These are phyloP conservation scores for Brettanomyces naardenensis DNA, from an alignment of 805 yeast genomes.

Conservation along the genomic window DNA sequence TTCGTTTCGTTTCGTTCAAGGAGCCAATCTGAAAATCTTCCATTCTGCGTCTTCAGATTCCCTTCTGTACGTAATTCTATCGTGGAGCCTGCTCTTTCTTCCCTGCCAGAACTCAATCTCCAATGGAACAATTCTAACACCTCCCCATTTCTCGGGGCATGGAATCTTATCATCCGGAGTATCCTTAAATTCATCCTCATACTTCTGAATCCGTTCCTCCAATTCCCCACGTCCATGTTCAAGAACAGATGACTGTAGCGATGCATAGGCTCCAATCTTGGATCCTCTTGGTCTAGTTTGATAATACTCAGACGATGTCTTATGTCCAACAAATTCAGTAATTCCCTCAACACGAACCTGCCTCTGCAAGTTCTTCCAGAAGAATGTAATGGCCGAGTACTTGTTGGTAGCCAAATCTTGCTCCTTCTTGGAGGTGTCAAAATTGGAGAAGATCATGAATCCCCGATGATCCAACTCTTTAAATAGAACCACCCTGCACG, in stretches of 20 bases:
- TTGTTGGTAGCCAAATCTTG: conserved; percentile 65
- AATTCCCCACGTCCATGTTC: conserved; percentile 48
- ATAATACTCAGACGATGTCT: conserved; percentile 71
- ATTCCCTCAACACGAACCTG: conserved; percentile 90
- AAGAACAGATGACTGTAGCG: conserved; percentile 72
- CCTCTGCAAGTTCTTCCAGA: conserved; percentile 87
- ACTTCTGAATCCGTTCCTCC: conserved; percentile 40
- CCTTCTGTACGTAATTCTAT: conserved; percentile 69
- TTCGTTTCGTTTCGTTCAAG: conserved; percentile 25
- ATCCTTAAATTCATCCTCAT: conserved; percentile 51
- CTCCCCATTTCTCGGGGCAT: conserved; percentile 96
- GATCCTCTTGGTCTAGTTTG: conserved; percentile 88
- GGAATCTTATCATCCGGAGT: conserved; percentile 55
- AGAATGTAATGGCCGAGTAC: conserved; percentile 76
- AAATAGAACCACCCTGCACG: conserved; percentile 75
- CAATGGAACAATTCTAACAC: conserved; percentile 76
- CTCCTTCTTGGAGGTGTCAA: conserved; percentile 82
- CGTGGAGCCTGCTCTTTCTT: conserved; percentile 81
- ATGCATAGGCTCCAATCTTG: conserved; percentile 94
- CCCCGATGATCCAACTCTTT: conserved; percentile 86
- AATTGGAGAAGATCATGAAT: conserved; percentile 82
- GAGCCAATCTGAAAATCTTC: conserved; percentile 66
- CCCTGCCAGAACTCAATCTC: conserved; percentile 99
- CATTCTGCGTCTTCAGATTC: conserved; percentile 42
- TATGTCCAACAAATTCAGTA: conserved; percentile 64